Conservation (phyloP, 371 early-diverging fungal species). For the Homolaphlyctis polyrhiza region DNA sequence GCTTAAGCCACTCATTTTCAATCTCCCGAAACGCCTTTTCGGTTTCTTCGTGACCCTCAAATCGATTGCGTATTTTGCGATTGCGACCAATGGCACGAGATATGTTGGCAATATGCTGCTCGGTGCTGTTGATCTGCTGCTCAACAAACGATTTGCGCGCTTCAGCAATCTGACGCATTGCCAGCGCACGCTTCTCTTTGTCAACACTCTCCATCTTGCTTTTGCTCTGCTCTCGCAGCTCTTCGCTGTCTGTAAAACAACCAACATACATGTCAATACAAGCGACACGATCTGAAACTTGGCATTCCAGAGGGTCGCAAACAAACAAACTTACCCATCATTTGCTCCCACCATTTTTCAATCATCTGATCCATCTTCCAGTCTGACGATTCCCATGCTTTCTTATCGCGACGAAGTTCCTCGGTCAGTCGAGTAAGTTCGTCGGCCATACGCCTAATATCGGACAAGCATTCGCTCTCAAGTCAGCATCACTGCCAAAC, state of each 20-base stretch:
- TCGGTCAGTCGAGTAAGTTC: constrained; percentile 36
- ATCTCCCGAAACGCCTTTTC: constrained; percentile 23
- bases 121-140: constrained; percentile 17
- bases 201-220: constrained; percentile 30
- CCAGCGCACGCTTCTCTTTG: constrained; percentile 35
- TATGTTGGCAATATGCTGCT: constrained; percentile 16
- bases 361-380: constrained; percentile 44
- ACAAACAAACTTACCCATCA: constrained; percentile 36
- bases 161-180: constrained; percentile 37
- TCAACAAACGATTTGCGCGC: constrained; percentile 26
- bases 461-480: too few relatives aligned
- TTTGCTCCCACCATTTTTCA: constrained; percentile 49
- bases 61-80: constrained; percentile 15
- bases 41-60: constrained; percentile 6
- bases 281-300: too few relatives aligned
- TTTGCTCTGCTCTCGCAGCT: background rate
- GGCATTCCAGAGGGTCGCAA: too few relatives aligned
- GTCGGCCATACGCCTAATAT: constrained; percentile 22
- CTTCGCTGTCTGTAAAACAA: constrained; percentile 13
- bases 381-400: constrained; percentile 40
- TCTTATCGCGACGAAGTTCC: constrained; percentile 37
- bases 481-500: too few relatives aligned
- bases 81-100: constrained; percentile 25
- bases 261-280: too few relatives aligned
- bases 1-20: constrained; percentile 39